Conservation (phyloP, 257 asterid genomes). For the Przewalskia tangutica region DNA sequence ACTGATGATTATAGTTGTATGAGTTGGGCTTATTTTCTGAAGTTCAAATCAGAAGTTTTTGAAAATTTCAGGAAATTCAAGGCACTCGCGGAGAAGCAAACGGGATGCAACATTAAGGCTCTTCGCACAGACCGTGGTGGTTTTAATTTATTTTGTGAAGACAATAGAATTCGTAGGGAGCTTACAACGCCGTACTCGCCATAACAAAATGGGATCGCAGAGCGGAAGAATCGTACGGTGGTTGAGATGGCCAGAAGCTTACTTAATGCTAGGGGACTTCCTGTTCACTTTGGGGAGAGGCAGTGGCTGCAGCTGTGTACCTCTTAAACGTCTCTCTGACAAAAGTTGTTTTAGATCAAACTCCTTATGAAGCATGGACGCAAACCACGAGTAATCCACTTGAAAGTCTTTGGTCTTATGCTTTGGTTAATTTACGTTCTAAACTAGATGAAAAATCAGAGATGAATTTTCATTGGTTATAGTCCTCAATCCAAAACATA, state of each 20-base stretch:
- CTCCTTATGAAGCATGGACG: not conserved
- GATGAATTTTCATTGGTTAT: too few species aligned
- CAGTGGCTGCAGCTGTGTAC: not conserved
- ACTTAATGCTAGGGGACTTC: not conserved
- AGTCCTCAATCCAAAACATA: not conserved
- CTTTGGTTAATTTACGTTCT: too few species aligned
- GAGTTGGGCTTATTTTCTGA: not conserved
- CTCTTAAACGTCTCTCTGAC: not conserved
- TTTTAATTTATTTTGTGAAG: not conserved
- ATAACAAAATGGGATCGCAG: not conserved
- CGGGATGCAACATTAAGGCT: not conserved
- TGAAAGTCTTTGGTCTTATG: too few species aligned
- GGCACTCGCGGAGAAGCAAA: not conserved
- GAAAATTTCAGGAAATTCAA: not conserved
- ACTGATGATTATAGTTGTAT: not conserved
- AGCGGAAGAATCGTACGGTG: not conserved
- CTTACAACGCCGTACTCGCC: not conserved
- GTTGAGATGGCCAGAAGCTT: not conserved
- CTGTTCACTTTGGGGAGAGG: not conserved
- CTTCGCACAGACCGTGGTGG: not conserved
- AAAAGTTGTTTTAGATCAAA: not conserved
- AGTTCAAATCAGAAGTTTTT: not conserved
- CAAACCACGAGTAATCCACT: not conserved
- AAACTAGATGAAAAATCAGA: too few species aligned
- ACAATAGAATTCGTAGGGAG: not conserved